Conservation (phyloP, 2,329 filamentous ascomycete species). For the Septoria linicola region DNA sequence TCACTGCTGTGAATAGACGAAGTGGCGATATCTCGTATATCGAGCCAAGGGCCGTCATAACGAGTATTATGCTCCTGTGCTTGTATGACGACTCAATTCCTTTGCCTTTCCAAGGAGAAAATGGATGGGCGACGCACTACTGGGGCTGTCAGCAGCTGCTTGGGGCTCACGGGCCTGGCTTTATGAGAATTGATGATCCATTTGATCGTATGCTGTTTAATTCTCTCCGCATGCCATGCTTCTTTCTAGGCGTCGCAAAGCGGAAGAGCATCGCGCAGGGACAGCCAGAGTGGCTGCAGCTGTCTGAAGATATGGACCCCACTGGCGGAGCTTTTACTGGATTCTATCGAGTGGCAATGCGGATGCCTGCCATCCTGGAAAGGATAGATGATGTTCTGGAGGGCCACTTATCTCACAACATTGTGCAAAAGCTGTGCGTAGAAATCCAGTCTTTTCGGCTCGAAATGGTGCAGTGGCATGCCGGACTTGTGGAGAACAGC, state of each 20-base stretch:
- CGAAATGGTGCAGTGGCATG: neutral
- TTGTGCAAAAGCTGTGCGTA: neutral
- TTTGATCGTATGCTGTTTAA: conserved; percentile 18
- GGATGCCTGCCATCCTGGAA: conserved; percentile 12
- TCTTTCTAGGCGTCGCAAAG: conserved; percentile 16
- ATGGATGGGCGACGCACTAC: conserved; percentile 14
- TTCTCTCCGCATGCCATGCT: conserved; percentile 16
- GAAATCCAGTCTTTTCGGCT: conserved; percentile 1
- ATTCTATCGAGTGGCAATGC: conserved; percentile 12
- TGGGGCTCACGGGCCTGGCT: conserved; percentile 10
- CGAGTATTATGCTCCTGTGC: conserved; percentile 18
- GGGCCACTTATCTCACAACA: neutral
- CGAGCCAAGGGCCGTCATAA: conserved; percentile 14
- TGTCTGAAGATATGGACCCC: conserved; percentile 1
- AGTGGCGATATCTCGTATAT: neutral
- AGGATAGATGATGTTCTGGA: conserved; percentile 1
- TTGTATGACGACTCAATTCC: conserved; percentile 19
- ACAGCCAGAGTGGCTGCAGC: conserved; percentile 10
- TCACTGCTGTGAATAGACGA: neutral
- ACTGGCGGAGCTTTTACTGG: conserved; percentile 5
- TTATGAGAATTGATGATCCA: conserved; percentile 13
- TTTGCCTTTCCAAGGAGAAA: neutral
- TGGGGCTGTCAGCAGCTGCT: conserved; percentile 16
- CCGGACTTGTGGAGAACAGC: neutral
- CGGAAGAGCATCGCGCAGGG: conserved; percentile 14